These are phyloP conservation scores for Cyamopsis tetragonoloba DNA, from an alignment of 306 rosid genomes.

Conservation along the genomic window DNA sequence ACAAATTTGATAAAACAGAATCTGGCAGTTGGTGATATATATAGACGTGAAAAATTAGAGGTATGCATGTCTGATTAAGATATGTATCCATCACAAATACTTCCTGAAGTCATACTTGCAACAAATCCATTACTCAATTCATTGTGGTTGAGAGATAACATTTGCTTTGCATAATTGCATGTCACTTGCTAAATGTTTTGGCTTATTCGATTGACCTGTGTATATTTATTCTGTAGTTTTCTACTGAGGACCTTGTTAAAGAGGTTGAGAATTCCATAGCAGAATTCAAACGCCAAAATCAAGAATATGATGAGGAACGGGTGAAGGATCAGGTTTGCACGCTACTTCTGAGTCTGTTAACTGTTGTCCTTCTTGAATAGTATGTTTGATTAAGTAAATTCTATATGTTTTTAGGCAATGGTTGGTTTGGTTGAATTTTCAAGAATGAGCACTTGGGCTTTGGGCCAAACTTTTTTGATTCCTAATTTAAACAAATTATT, in stretches of 20 bases:
- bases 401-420: background rate
- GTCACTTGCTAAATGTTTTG: slow-evolving; percentile 17
- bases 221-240: slow-evolving; percentile 44
- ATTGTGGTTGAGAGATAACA: slow-evolving; percentile 3
- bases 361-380: background rate
- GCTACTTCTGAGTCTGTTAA: slow-evolving; percentile 18
- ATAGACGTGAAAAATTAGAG: slow-evolving; percentile 83
- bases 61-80: slow-evolving; percentile 35
- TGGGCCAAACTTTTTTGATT: background rate
- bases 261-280: slow-evolving; percentile 87
- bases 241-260: slow-evolving; percentile 73
- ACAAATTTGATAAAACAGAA: slow-evolving; percentile 74
- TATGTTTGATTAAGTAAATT: slow-evolving; percentile 1
- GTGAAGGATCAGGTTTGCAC: slow-evolving; percentile 72
- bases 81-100: background rate
- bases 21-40: slow-evolving; percentile 96
- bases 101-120: background rate
- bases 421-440: slow-evolving; percentile 20
- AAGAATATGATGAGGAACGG: slow-evolving; percentile 87
- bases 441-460: background rate
- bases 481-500: background rate
- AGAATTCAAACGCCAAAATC: slow-evolving; percentile 77
- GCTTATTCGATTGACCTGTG: slow-evolving; percentile 5
- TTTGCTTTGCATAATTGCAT: slow-evolving; percentile 13
- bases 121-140: slow-evolving; percentile 1